phyloP scores from a whole-genome alignment of 495 filamentous ascomycete species.

The Podospora anserina region DNA sequence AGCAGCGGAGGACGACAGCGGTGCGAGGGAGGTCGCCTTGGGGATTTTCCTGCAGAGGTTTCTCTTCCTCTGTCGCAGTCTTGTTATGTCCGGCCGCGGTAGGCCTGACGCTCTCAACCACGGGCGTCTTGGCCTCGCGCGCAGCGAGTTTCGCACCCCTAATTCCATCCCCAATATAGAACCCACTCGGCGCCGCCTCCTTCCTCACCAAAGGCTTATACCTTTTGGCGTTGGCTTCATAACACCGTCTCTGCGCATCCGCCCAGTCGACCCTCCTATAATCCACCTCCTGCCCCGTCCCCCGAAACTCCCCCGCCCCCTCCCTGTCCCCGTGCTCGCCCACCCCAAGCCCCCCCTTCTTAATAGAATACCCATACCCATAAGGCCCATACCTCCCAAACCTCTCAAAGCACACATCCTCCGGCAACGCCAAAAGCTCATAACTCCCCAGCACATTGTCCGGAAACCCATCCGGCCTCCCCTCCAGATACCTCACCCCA shows the following conservation, averaged over 20 bases:
- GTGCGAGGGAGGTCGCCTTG: slow-evolving; percentile 51
- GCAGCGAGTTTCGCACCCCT: slow-evolving; percentile 6
- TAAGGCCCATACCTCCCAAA: slow-evolving; percentile 87
- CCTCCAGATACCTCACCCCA: slow-evolving; percentile 63
- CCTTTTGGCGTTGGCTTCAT: slow-evolving; percentile 63
- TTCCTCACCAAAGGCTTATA: slow-evolving; percentile 50
- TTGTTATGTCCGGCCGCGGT: slow-evolving; percentile 42
- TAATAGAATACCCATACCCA: slow-evolving; percentile 75
- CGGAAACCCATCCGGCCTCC: slow-evolving; percentile 76
- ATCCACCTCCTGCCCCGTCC: slow-evolving; percentile 62
- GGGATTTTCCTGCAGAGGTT: slow-evolving; percentile 15
- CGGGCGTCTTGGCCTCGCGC: slow-evolving; percentile 2
- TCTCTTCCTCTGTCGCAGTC: slow-evolving; percentile 28
- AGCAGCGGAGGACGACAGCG: slow-evolving; percentile 71
- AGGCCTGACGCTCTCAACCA: slow-evolving; percentile 31
- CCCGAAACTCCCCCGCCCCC: slow-evolving; percentile 71
- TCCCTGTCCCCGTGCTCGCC: slow-evolving; percentile 77
- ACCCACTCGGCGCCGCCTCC: slow-evolving; percentile 41
- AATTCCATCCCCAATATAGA: slow-evolving; percentile 37
- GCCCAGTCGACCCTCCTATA: slow-evolving; percentile 73
- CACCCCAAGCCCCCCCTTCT: slow-evolving; percentile 73
- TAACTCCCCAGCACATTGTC: slow-evolving; percentile 79
- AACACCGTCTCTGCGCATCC: slow-evolving; percentile 66
- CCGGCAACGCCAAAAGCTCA: slow-evolving; percentile 69
- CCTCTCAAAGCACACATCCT: slow-evolving; percentile 92